phyloP scores from a whole-genome alignment of 768 basidiomycete species.

The Ramaria rubella region DNA sequence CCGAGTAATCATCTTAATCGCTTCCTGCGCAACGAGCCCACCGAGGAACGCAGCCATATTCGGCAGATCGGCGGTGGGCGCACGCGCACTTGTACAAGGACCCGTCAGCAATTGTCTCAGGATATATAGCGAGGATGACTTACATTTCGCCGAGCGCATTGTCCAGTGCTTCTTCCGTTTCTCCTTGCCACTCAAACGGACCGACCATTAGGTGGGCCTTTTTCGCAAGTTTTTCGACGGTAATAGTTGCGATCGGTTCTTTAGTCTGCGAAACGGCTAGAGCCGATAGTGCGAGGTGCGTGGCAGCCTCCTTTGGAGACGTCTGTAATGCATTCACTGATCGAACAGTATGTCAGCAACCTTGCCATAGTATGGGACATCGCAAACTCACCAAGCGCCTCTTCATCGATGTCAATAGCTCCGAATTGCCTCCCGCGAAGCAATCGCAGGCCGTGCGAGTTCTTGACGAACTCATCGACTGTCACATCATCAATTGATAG shows the following conservation, averaged over 20 bases:
- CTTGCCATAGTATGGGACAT: constrained; percentile 1
- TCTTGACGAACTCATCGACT: constrained; percentile 72
- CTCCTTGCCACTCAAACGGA: constrained; percentile 43
- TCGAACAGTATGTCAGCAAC: neutral
- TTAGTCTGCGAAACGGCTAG: constrained; percentile 30
- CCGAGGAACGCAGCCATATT: constrained; percentile 93
- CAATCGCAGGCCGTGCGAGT: constrained; percentile 66
- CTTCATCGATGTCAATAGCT: constrained; percentile 42
- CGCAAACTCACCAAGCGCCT: constrained; percentile 40
- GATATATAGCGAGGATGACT: constrained; percentile 24
- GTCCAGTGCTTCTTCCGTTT: constrained; percentile 33
- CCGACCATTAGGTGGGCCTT: constrained; percentile 49
- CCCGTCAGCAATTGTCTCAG: neutral
- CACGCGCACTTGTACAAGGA: constrained; percentile 50
- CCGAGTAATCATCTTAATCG: constrained; percentile 93
- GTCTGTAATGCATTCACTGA: constrained; percentile 37
- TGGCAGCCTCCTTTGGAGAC: constrained; percentile 51
- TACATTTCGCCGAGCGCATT: constrained; percentile 75
- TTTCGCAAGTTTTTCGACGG: constrained; percentile 44
- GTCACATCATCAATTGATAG: constrained; percentile 43
- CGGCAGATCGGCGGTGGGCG: constrained; percentile 80
- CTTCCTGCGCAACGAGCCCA: constrained; percentile 91
- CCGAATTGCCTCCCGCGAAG: constrained; percentile 61
- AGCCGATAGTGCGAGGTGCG: constrained; percentile 71
- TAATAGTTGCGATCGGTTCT: constrained; percentile 29